Percentiles rank a stretch among this genome's conserved stretches.
These are phyloP conservation scores for Venturia nashicola DNA, from an alignment of 2,329 filamentous ascomycete genomes.

Conservation along the genomic window DNA sequence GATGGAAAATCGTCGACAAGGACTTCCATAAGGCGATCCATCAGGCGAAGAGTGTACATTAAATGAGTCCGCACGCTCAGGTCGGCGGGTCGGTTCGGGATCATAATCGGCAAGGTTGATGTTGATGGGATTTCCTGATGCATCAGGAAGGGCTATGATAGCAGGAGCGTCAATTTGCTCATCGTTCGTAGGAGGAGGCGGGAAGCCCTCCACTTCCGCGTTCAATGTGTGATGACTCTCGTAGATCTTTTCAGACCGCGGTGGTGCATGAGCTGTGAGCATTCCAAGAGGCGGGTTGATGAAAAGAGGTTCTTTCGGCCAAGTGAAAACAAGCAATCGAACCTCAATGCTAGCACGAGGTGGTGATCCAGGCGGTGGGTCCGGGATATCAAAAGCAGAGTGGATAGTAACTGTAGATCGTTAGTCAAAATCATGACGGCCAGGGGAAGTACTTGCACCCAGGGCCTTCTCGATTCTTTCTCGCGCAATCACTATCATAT, in stretches of 20 bases:
- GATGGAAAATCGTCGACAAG: background rate
- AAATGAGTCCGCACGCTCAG: background rate
- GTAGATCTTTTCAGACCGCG: background rate
- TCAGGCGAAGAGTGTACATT: background rate
- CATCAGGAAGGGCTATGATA: slow-evolving; percentile 4
- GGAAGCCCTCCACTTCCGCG: slow-evolving; percentile 3
- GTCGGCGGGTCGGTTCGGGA: background rate
- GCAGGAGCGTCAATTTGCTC: background rate
- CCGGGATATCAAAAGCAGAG: slow-evolving; percentile 7
- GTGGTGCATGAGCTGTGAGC: slow-evolving; percentile 7
- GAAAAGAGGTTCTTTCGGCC: slow-evolving; percentile 8
- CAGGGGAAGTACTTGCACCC: background rate
- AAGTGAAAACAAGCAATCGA: slow-evolving; percentile 6
- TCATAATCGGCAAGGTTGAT: slow-evolving; percentile 8
- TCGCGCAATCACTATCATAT: slow-evolving; percentile 15
- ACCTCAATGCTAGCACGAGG: slow-evolving; percentile 8
- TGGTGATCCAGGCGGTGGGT: background rate
- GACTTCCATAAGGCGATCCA: background rate
- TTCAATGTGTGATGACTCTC: slow-evolving; percentile 6
- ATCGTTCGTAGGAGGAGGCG: background rate
- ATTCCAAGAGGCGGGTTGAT: slow-evolving; percentile 5
- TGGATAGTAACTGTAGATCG: background rate
- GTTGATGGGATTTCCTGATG: background rate
- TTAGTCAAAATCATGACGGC: background rate
- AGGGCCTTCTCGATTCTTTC: slow-evolving; percentile 2